phyloP scores from a whole-genome alignment of 2,329 filamentous ascomycete species.

The Knufia fluminis region DNA sequence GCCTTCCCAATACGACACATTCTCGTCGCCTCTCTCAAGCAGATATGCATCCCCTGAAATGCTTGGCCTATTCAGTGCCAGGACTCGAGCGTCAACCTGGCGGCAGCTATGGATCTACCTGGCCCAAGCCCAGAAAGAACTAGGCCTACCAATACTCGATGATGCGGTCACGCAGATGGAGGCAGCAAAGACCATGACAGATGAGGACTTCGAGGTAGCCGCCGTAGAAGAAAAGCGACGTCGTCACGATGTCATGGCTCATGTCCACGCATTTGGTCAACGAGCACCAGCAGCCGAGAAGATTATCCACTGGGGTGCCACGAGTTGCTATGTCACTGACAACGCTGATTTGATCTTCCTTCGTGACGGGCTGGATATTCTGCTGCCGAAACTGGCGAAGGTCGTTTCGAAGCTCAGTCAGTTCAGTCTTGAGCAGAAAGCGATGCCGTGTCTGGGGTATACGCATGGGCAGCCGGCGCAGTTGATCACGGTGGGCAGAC shows the following conservation, averaged over 20 bases:
- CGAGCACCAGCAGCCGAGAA: constrained; percentile 68
- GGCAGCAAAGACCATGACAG: constrained; percentile 62
- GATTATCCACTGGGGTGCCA: constrained; percentile 71
- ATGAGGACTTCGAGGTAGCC: constrained; percentile 67
- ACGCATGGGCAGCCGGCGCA: constrained; percentile 57
- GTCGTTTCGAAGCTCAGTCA: constrained; percentile 63
- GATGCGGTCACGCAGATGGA: constrained; percentile 71
- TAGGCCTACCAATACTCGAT: constrained; percentile 64
- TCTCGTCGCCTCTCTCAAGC: constrained; percentile 59
- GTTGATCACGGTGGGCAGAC: constrained; percentile 57
- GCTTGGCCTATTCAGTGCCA: constrained; percentile 68
- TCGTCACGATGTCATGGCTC: constrained; percentile 56
- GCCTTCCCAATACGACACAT: constrained; percentile 42
- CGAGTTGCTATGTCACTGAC: constrained; percentile 55
- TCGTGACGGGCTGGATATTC: constrained; percentile 62
- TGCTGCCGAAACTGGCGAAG: constrained; percentile 68
- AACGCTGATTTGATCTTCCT: constrained; percentile 68
- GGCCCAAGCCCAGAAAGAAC: constrained; percentile 70
- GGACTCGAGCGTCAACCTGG: constrained; percentile 69
- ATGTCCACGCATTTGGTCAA: constrained; percentile 65
- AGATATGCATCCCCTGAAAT: constrained; percentile 69
- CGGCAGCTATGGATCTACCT: constrained; percentile 77
- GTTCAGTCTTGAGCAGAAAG: constrained; percentile 67
- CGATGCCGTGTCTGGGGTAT: constrained; percentile 63
- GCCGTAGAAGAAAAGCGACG: constrained; percentile 66